Base-by-base conservation (phyloP, 352 stramenopile genomes). In the Globisporangium okanoganense region DNA sequence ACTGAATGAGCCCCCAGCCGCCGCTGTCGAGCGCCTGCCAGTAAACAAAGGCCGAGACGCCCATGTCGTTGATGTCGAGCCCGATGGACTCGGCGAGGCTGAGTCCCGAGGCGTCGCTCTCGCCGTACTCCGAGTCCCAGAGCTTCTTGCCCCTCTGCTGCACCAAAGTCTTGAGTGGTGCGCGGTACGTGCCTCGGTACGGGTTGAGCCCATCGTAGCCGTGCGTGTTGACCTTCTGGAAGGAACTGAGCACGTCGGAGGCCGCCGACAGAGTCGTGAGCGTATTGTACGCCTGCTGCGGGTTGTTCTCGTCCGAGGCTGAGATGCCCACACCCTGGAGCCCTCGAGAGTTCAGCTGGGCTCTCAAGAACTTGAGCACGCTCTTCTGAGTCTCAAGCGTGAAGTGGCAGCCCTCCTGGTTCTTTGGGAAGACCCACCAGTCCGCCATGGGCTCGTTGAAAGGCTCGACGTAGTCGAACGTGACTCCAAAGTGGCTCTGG, bases 81-180 rank as follows among this genome's bases (percentile, higher is more conserved):
- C 66, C 67, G 50, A 88, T 71, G 0, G 72, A 76, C 62, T 85
- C 71, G 20, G 72, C 78, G 59, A 88, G 62, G 36, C 55, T 79
- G 6, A 85, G 48, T 24, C 76, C 78, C 9, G 69, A 71, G 2
- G 41, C 73, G 35, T 88, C 78, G 10, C 56, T 67, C 43, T 88
- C 78, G 8, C 76, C 76, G 51, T 88, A 81, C 52, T 88, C 78
- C 0, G 78, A 88, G 55, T 88, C 76, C 76, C 78, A 88, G 0
- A 88, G 56, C 25, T 60, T 71, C 56, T 79, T 88, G 18, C 59
- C 59, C 1, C 69, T 60, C 9, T 67, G 63, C 20, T 47, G 64
- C 35, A 60, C 49, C 2, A 84, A 63, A 6, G 55, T 64, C 27
- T 70, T 75, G 49, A 88, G 61, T 9, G 70, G 50, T 3, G 20